Conservation (phyloP, 495 filamentous ascomycete genomes). For the Cladorrhinum samala region DNA sequence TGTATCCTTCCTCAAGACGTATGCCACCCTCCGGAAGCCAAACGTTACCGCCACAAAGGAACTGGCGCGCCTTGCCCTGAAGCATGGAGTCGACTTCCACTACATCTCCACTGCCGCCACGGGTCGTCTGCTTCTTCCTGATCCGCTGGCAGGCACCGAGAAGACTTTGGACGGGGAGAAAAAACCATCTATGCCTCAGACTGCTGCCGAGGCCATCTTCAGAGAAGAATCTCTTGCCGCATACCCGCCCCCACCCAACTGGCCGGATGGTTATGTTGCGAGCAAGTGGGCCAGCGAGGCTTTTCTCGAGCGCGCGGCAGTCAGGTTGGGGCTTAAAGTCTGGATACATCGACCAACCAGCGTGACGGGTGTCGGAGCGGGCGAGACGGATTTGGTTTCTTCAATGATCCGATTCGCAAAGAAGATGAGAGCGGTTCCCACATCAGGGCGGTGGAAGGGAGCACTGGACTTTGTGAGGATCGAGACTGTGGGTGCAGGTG, state of each 20-base stretch:
- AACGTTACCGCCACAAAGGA: slow-evolving; percentile 22
- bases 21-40: slow-evolving; percentile 7
- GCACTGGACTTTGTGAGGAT: too few species aligned
- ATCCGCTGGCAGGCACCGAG: neutral
- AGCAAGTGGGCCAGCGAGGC: slow-evolving; percentile 5
- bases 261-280: neutral
- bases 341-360: too few species aligned
- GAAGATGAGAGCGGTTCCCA: too few species aligned
- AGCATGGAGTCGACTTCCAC: slow-evolving; percentile 17
- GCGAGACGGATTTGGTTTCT: too few species aligned
- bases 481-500: too few species aligned
- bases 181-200: neutral
- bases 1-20: slow-evolving; percentile 21
- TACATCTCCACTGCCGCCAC: slow-evolving; percentile 16
- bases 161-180: neutral
- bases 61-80: slow-evolving; percentile 15
- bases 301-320: neutral
- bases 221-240: neutral
- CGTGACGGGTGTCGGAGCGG: too few species aligned
- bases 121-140: neutral
- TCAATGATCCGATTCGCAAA: too few species aligned
- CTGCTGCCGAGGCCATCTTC: neutral
- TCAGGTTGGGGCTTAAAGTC: too few species aligned
- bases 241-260: neutral
- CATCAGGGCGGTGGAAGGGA: too few species aligned